Percentiles rank a stretch among this genome's conserved stretches.
These are phyloP conservation scores for Nicotiana knightiana DNA, from an alignment of 257 asterid genomes.

Conservation along the genomic window DNA sequence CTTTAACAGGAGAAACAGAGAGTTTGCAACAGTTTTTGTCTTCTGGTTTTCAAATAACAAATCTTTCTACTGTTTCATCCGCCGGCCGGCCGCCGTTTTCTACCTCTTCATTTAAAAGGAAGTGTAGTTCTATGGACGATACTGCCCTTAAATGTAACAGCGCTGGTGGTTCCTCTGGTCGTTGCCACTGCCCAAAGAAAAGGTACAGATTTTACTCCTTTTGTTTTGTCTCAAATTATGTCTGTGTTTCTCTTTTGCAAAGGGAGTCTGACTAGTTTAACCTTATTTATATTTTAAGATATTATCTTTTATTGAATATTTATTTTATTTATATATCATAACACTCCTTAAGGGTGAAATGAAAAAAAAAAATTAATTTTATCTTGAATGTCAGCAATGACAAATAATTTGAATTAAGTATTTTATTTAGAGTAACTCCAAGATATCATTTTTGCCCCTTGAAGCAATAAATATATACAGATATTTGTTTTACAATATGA, in stretches of 20 bases:
- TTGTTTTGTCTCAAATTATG: no score
- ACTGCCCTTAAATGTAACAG: conserved; percentile 37
- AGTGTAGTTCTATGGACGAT: conserved; percentile 61
- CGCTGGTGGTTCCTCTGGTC: conserved; percentile 53
- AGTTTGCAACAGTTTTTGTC: conserved; percentile 60
- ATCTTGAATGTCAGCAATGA: no score
- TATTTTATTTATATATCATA: no score
- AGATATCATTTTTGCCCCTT: not conserved
- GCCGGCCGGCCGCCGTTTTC: conserved; percentile 57
- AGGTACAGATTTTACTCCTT: conserved; percentile 28
- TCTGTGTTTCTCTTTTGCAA: no score
- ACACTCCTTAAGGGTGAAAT: no score
- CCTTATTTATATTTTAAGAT: no score
- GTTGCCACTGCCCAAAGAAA: conserved; percentile 79
- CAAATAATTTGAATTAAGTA: no score
- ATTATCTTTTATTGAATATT: no score
- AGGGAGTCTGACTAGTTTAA: no score
- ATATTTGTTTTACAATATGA: not conserved
- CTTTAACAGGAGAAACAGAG: conserved; percentile 74
- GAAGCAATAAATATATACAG: not conserved
- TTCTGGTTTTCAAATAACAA: conserved; percentile 79
- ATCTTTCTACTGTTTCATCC: conserved; percentile 61
- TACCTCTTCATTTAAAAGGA: conserved; percentile 55
- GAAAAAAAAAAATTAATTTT: no score
- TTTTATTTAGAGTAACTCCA: not conserved